Conservation (phyloP, 2,329 filamentous ascomycete species). For the Myrmaecium sp. region DNA sequence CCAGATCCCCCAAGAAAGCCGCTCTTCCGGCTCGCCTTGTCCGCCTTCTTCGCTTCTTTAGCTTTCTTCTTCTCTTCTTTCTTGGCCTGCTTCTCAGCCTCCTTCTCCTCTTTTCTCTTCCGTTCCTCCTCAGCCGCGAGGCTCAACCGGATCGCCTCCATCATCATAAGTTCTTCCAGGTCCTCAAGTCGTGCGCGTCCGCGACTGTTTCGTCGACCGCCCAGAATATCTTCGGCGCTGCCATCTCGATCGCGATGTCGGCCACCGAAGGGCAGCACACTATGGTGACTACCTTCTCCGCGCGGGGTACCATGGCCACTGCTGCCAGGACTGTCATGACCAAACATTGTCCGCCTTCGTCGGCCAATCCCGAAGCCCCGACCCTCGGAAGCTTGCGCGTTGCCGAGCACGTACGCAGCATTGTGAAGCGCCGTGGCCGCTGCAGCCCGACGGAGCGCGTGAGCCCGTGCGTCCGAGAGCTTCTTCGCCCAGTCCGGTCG, state of each 20-base stretch:
- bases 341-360: constrained; percentile 34
- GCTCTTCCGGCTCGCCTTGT: constrained; percentile 49
- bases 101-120: constrained; percentile 71
- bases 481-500: constrained; percentile 92
- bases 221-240: constrained; percentile 17
- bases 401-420: constrained; percentile 75
- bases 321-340: constrained; percentile 26
- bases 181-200: constrained; percentile 56
- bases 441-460: constrained; percentile 71
- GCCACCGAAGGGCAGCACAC: too few relatives aligned
- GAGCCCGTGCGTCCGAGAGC: constrained; percentile 64
- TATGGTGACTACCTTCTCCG: constrained; percentile 14
- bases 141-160: constrained; percentile 83
- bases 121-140: constrained; percentile 87
- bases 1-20: constrained; percentile 28
- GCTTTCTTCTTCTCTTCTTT: constrained; percentile 64
- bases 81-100: constrained; percentile 66
- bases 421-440: constrained; percentile 90
- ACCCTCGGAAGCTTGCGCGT: constrained; percentile 26
- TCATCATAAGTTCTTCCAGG: constrained; percentile 95
- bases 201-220: constrained; percentile 33
- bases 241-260: constrained; percentile 17
- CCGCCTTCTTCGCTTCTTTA: constrained; percentile 46
- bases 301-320: constrained; percentile 29
- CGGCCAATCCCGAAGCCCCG: constrained; percentile 32